A percentile compares a stretch with the other conserved stretches of the same genome.
Conservation (phyloP, 2,329 filamentous ascomycete species). For the Fusarium brachygibbosum region DNA sequence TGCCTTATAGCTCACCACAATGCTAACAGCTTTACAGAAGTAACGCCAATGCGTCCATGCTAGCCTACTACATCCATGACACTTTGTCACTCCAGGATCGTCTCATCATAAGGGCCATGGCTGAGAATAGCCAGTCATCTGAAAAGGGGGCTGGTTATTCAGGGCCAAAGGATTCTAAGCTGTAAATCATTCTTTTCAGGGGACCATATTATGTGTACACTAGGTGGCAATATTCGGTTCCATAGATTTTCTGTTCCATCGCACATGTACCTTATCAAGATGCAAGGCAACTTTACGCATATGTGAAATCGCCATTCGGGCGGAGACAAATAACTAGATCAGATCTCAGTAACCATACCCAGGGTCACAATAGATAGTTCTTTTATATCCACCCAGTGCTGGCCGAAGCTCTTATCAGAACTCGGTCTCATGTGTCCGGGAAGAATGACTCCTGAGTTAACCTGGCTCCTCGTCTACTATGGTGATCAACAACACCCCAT, state of each 20-base stretch:
- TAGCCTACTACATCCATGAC: constrained; percentile 14
- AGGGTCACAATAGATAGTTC: background rate
- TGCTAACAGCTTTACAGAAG: background rate
- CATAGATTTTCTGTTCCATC: background rate
- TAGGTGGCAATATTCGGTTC: background rate
- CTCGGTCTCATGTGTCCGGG: background rate
- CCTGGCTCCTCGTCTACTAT: background rate
- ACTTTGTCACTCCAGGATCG: constrained; percentile 17
- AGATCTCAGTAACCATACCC: background rate
- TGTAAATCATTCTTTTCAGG: background rate
- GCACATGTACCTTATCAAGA: background rate
- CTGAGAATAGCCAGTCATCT: background rate
- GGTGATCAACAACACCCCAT: background rate
- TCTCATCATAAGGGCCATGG: constrained; percentile 6
- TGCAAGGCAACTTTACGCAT: background rate
- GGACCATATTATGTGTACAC: background rate
- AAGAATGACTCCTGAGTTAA: background rate
- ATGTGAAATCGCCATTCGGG: background rate
- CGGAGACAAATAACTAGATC: background rate
- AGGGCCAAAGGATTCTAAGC: constrained; percentile 1
- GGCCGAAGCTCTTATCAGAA: background rate
- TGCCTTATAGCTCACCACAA: background rate
- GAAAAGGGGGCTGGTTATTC: constrained; percentile 1
- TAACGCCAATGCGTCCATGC: background rate
- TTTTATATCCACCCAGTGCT: background rate